Evolutionary conservation across 768 basidiomycete species (phyloP).

Genomic region (Suillus placidus): DNA sequence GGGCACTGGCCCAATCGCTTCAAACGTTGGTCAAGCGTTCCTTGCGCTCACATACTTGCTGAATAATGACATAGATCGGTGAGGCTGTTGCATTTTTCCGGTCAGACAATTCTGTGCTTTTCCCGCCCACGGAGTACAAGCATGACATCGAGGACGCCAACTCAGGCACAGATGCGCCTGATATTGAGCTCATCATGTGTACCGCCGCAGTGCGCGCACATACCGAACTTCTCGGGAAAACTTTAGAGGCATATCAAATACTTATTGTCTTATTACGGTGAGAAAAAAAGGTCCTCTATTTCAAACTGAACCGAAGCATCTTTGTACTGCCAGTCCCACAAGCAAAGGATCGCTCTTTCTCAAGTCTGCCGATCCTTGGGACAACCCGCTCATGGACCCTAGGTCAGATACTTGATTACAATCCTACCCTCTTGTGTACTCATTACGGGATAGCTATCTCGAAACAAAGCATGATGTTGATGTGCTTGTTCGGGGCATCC

Average conservation of each 20-base stretch:
- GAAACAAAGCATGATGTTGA: slow-evolving; percentile 43
- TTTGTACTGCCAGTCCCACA: slow-evolving; percentile 40
- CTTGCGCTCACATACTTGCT: neutral
- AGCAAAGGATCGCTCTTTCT: slow-evolving; percentile 44
- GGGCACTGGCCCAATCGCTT: slow-evolving; percentile 48
- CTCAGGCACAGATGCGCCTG: slow-evolving; percentile 16
- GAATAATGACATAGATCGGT: slow-evolving; percentile 11
- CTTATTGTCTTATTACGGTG: slow-evolving; percentile 28
- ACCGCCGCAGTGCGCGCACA: neutral
- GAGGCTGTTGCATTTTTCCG: slow-evolving; percentile 24
- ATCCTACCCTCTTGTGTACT: neutral
- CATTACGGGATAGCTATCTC: slow-evolving; percentile 39
- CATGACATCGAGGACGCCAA: slow-evolving; percentile 13
- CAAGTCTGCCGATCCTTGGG: slow-evolving; percentile 43
- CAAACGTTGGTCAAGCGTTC: slow-evolving; percentile 41
- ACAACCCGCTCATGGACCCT: slow-evolving; percentile 46
- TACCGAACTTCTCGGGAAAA: neutral
- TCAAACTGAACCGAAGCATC: neutral
- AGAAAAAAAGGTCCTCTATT: slow-evolving; percentile 3
- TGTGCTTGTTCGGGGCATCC: slow-evolving; percentile 42
- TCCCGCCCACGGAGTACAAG: neutral
- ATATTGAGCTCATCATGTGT: slow-evolving; percentile 13
- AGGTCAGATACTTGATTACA: slow-evolving; percentile 29
- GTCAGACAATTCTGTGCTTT: slow-evolving; percentile 18
- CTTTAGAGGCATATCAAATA: slow-evolving; percentile 25